Evolutionary conservation across 2,329 filamentous ascomycete species (phyloP).

Genomic region (Neonectria coccinea): DNA sequence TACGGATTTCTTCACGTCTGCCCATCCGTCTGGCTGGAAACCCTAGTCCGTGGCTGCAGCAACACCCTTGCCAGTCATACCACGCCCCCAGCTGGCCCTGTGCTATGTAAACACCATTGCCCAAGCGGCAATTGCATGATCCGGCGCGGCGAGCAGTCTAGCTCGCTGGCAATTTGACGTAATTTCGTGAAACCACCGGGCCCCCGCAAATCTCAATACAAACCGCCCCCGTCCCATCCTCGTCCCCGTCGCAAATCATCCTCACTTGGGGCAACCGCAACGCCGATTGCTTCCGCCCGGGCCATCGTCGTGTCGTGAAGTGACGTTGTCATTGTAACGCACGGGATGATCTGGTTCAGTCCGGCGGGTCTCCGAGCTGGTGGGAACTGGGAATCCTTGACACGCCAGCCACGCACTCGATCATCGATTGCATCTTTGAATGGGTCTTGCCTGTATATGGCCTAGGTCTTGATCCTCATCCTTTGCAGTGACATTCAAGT

Average conservation of each 20-base stretch:
- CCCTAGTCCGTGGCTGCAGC: constrained; percentile 15
- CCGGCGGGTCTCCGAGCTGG: constrained; percentile 36
- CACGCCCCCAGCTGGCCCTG: background rate
- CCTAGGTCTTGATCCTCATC: constrained; percentile 16
- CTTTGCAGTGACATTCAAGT: background rate
- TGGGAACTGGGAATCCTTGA: constrained; percentile 11
- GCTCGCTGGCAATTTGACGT: constrained; percentile 12
- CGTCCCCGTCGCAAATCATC: constrained; percentile 15
- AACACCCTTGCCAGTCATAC: constrained; percentile 22
- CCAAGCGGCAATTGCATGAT: constrained; percentile 7
- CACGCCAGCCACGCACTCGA: constrained; percentile 24
- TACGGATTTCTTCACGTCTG: background rate
- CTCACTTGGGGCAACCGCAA: constrained; percentile 16
- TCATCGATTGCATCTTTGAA: constrained; percentile 12
- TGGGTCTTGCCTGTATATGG: constrained; percentile 9
- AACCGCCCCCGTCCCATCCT: constrained; percentile 13
- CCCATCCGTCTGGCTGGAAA: constrained; percentile 6
- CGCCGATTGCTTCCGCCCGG: constrained; percentile 15
- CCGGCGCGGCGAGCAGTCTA: constrained; percentile 3
- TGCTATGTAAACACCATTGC: background rate
- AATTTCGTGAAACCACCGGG: constrained; percentile 20
- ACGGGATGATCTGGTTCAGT: background rate
- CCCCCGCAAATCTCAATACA: constrained; percentile 18
- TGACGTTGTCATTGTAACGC: constrained; percentile 1
- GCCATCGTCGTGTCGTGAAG: constrained; percentile 20